phyloP scores from a whole-genome alignment of 2,329 filamentous ascomycete species.

The Pyricularia grisea region DNA sequence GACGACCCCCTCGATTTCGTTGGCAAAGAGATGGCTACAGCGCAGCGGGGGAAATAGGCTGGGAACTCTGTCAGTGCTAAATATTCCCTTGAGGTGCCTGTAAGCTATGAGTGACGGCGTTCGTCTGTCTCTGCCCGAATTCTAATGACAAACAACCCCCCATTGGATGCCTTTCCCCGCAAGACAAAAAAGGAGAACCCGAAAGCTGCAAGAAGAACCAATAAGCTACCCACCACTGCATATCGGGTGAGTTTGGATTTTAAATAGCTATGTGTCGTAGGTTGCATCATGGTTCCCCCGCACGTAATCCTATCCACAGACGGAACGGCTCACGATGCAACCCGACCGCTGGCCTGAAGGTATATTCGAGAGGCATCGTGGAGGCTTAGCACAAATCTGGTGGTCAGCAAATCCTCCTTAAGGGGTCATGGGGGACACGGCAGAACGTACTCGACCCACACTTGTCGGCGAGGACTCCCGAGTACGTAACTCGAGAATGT shows the following conservation, averaged over 20 bases:
- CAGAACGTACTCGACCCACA: not conserved
- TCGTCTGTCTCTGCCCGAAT: not conserved
- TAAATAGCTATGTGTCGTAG: not conserved
- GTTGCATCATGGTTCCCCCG: not conserved
- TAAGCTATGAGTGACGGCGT: too few species aligned
- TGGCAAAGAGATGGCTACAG: not conserved
- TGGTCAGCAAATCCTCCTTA: not conserved
- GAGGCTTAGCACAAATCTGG: not conserved
- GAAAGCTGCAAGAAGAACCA: not conserved
- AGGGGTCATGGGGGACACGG: not conserved
- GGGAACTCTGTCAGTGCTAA: not conserved
- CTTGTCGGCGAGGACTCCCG: not conserved
- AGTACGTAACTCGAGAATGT: not conserved
- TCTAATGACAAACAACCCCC: not conserved
- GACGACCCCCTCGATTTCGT: not conserved
- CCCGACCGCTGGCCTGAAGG: not conserved
- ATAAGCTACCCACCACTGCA: not conserved
- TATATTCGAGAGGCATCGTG: not conserved
- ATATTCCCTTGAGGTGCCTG: not conserved
- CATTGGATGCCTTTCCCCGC: not conserved
- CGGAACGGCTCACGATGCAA: not conserved
- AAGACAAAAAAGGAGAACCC: not conserved
- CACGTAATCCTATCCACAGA: not conserved
- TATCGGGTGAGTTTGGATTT: not conserved
- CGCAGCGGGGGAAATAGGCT: not conserved